Conservation (phyloP, 1,139 yeast species). For the Lodderomyces theae region DNA sequence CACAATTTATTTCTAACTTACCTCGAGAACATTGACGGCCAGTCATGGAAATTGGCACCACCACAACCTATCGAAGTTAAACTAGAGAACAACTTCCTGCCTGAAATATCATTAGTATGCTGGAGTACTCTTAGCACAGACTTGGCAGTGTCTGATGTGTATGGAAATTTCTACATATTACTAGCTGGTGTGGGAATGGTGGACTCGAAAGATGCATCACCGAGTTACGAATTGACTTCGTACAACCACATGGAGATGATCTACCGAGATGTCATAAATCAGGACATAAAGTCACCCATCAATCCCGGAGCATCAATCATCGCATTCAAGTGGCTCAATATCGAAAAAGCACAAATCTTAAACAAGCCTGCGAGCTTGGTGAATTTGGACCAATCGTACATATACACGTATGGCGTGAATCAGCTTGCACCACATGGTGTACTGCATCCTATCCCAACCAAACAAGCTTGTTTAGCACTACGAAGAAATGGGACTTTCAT, state of each 20-base stretch:
- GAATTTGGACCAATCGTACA: conserved; percentile 20
- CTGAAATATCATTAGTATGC: conserved; percentile 31
- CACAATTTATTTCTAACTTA: conserved; percentile 52
- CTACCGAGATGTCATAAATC: conserved; percentile 33
- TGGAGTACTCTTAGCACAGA: conserved; percentile 58
- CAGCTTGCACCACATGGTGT: conserved; percentile 62
- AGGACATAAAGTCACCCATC: conserved; percentile 16
- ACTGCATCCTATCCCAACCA: conserved; percentile 64
- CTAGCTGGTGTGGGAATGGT: conserved; percentile 45
- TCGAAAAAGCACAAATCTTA: conserved; percentile 59
- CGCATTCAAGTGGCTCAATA: conserved; percentile 67
- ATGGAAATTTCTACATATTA: conserved; percentile 50
- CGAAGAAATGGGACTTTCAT: conserved; percentile 62
- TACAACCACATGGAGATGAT: conserved; percentile 49
- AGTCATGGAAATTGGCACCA: conserved; percentile 61
- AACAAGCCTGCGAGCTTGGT: conserved; percentile 49
- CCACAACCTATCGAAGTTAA: conserved; percentile 43
- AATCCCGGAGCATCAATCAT: conserved; percentile 30
- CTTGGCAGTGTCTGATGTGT: conserved; percentile 47
- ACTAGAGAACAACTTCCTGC: conserved; percentile 32
- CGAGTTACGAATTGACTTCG: conserved; percentile 46
- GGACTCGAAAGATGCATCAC: conserved; percentile 18
- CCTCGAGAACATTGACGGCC: conserved; percentile 62
- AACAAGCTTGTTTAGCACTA: conserved; percentile 70
- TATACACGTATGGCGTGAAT: conserved; percentile 53